Base-by-base conservation (phyloP, 202 grass and related monocot species). In the Thinopyrum obtusiflorum region DNA sequence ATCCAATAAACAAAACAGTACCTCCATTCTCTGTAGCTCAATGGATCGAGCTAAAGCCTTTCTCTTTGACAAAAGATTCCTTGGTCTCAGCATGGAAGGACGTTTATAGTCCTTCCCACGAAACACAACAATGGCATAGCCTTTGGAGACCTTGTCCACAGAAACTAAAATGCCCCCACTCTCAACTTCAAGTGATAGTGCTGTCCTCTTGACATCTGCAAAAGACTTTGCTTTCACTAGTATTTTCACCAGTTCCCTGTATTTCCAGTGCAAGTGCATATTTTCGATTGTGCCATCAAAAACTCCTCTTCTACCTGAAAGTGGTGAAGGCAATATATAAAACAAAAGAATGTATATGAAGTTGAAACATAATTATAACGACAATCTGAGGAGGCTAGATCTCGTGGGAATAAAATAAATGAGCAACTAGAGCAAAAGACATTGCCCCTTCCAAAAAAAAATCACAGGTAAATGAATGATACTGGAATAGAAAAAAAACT, bases 241-340 rank as follows among this genome's bases (percentile, higher is more conserved):
- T 72, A 97, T 89, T 84, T 97, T 97, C 27, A 94, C 92, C 28
- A 94, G 42, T 69, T 97, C 94, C 82, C 92, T 90, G 74, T 97
- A 94, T 26, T 97, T 97, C 94, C 94, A 97, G 81, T 97, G 92
- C 86, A 97, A 87, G 88, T 97, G 92, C 90, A 94, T 94, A 62
- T 92, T 97, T 76, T 97, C 92, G 18, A 97, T 85, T 15, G 94
- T 97, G 27, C 92, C 94, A 15, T 97, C 92, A 89, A 97, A 94
- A 82, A 97, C 88, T 77, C 94, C 92, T 86, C 94, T 92, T 80
- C 92, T 97, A 21, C 92, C 94, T 94, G 84, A 60, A 88, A 87
- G 47, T 7, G 68, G 35, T 36, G 3, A 5, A 20, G 69, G 35
- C 10, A 77, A 78, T 32, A 57, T n/a, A 57, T 57, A 51, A 18